Base-by-base conservation (phyloP, 2,329 filamentous ascomycete species). In the Neonectria neomacrospora region DNA sequence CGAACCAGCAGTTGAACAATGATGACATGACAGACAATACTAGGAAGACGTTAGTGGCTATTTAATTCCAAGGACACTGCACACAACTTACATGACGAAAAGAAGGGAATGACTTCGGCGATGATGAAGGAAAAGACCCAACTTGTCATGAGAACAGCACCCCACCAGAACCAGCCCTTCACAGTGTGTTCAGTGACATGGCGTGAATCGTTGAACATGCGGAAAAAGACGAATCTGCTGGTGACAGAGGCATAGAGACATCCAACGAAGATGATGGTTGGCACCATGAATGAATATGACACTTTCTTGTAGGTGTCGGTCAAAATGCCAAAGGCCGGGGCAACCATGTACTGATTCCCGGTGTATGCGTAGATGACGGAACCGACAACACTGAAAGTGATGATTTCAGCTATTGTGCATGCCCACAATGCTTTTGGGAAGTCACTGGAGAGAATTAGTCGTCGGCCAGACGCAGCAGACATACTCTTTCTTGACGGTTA, bases 271-370 rank as follows among this genome's bases (percentile, higher is more conserved):
- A 97, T 93, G 66, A 97, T 85, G 0, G 94, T 97, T 0, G 94
- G 94, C 22, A 97, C 90, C 93, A 97, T 97, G 81, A 97, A 97
- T 5, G 91, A 93, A 78, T 97, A 97, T 0, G 92, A 88, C 3
- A 97, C 85, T 80, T 97, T 97, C 80, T 95, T 94, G 81, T 90
- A 95, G 2, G 90, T 82, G 54, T 92, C 88, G 42, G 90, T 85
- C 16, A 97, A 82, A 1, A 92, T 94, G 5, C 93, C 94, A 71
- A 97, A 97, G 0, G 94, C 94, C 0, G 94, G 94, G 0, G 91
- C 83, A 0, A 90, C 93, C 80, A 94, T 94, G 82, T 97, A 97
- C 74, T 97, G 90, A 54, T 90, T 93, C 53, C 94, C 94, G 0
- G 91, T 93, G 76, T 93, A 97, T 10, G 83, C 91, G 74, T 97